phyloP scores from a whole-genome alignment of 495 filamentous ascomycete species.

The Venustampulla echinocandica region DNA sequence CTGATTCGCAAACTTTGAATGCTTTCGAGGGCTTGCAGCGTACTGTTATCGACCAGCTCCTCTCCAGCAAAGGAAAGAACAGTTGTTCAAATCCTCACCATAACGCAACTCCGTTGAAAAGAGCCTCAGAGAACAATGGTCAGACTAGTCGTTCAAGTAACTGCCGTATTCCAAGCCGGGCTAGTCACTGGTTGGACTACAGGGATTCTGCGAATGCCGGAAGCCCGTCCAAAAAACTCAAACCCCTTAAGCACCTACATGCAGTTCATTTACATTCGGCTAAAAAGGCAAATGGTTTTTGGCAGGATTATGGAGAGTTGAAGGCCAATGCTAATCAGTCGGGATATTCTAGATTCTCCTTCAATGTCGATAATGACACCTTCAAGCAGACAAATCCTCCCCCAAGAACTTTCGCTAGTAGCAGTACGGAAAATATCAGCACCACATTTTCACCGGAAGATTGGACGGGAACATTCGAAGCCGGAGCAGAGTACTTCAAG shows the following conservation, averaged over 20 bases:
- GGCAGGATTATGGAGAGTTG: background rate
- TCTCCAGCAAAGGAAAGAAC: slow-evolving; percentile 14
- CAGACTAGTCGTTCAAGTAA: background rate
- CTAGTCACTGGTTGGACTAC: background rate
- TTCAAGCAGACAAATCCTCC: slow-evolving; percentile 24
- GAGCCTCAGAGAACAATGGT: background rate
- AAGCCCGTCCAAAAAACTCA: slow-evolving; percentile 16
- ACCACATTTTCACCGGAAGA: slow-evolving; percentile 58
- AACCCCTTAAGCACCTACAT: background rate
- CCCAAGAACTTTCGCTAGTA: slow-evolving; percentile 30
- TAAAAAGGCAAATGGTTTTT: background rate
- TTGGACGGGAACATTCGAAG: slow-evolving; percentile 48
- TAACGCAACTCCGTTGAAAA: background rate
- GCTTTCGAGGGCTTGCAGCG: slow-evolving; percentile 27
- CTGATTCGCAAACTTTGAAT: slow-evolving; percentile 13
- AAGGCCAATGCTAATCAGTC: slow-evolving; percentile 19
- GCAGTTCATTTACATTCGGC: background rate
- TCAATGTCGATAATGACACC: slow-evolving; percentile 32
- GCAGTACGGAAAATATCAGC: slow-evolving; percentile 68
- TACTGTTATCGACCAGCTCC: slow-evolving; percentile 21
- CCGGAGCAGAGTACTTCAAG: slow-evolving; percentile 42
- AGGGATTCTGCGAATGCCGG: slow-evolving; percentile 4
- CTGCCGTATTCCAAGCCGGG: background rate
- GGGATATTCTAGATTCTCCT: slow-evolving; percentile 38
- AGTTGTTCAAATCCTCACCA: background rate